Evolutionary conservation across 2,329 filamentous ascomycete species (phyloP).

Genomic region (Fusarium siculi): DNA sequence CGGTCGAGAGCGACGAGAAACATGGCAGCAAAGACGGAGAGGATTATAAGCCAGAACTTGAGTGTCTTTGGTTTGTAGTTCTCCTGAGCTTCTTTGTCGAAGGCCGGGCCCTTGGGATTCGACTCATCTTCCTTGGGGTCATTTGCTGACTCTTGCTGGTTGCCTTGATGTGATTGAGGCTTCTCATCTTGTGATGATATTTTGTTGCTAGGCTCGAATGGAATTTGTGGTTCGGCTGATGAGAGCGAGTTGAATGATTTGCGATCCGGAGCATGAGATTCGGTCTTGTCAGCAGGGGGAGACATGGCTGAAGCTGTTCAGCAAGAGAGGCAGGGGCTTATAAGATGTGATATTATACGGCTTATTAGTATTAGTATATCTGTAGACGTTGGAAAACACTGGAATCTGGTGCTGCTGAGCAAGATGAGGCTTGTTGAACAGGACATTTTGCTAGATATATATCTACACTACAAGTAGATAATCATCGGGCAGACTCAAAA

Average conservation of each 20-base stretch:
- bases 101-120: constrained; percentile 19
- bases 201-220: not conserved
- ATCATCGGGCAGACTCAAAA: constrained; percentile 21
- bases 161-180: not conserved
- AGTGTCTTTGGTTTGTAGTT: constrained; percentile 64
- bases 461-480: constrained; percentile 10
- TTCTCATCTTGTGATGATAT: not conserved
- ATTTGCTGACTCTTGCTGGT: constrained; percentile 1
- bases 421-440: constrained; percentile 6
- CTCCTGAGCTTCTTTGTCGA: constrained; percentile 48
- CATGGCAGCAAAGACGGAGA: constrained; percentile 65
- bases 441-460: constrained; percentile 27
- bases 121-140: constrained; percentile 34
- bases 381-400: not conserved
- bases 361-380: not conserved
- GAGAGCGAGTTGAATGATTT: constrained; percentile 36
- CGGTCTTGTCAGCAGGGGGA: not conserved
- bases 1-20: constrained; percentile 68
- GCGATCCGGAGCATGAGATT: constrained; percentile 5
- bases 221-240: constrained; percentile 23
- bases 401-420: not conserved
- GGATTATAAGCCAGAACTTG: constrained; percentile 66
- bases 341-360: not conserved
- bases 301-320: constrained; percentile 16
- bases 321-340: not conserved